Conservation (phyloP, 1,139 yeast species). For the Zygoascus hellenicus region DNA sequence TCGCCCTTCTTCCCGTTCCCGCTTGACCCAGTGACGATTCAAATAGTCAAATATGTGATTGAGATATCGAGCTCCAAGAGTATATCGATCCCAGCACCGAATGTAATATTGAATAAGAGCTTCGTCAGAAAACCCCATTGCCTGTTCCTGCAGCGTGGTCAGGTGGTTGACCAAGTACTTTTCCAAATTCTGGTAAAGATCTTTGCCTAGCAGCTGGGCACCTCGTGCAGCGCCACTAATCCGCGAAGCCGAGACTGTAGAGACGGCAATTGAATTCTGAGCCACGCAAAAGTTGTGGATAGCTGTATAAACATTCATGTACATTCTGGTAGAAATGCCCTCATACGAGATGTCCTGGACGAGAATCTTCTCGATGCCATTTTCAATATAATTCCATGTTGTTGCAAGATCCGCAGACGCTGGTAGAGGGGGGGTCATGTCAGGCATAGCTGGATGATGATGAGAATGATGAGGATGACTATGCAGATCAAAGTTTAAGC, state of each 20-base stretch:
- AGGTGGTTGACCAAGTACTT: conserved; percentile 62
- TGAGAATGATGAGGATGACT: too few relatives aligned
- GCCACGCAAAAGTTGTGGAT: conserved; percentile 92
- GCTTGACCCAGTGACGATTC: conserved; percentile 96
- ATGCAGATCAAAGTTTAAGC: too few relatives aligned
- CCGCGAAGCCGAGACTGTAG: conserved; percentile 4
- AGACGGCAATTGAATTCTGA: conserved; percentile 47
- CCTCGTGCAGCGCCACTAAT: conserved; percentile 23
- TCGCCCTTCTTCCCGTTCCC: conserved; percentile 94
- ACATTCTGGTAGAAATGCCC: conserved; percentile 34
- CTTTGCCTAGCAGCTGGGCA: conserved; percentile 71
- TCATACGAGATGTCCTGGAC: conserved; percentile 32
- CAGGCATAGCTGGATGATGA: too few relatives aligned
- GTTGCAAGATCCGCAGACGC: conserved; percentile 8
- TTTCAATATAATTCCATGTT: conserved; percentile 37
- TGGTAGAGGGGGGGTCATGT: conserved; percentile 3
- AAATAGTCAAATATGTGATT: conserved; percentile 93
- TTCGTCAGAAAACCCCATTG: conserved; percentile 40
- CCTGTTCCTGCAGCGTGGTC: conserved; percentile 35
- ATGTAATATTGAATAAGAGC: conserved; percentile 80
- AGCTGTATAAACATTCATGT: conserved; percentile 44
- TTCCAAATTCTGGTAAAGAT: conserved; percentile 69
- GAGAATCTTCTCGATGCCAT: conserved; percentile 36
- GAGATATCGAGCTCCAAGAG: conserved; percentile 86
- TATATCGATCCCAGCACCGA: conserved; percentile 79